phyloP scores from a whole-genome alignment of 176 grass and related monocot species.

The Triticum dicoccoides region DNA sequence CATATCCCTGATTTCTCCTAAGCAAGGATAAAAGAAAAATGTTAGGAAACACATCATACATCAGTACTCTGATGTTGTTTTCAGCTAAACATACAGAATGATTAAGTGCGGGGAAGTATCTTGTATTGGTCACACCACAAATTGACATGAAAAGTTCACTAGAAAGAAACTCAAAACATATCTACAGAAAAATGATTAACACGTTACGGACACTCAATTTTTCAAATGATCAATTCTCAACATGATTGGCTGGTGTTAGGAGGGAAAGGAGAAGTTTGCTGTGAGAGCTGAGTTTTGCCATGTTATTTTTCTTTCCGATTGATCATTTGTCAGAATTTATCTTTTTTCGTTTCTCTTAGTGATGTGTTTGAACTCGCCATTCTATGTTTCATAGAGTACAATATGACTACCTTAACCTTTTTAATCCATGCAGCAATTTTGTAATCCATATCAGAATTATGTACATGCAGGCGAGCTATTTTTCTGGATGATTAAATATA shows the following conservation, averaged over 20 bases:
- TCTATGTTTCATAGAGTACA: background rate
- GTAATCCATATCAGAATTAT: background rate
- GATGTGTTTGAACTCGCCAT: background rate
- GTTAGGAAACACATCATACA: constrained; percentile 18
- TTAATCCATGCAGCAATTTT: background rate
- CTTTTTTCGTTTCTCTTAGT: background rate
- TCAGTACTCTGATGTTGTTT: background rate
- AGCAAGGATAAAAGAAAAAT: background rate
- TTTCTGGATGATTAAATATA: background rate
- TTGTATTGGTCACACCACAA: background rate
- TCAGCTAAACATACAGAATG: background rate
- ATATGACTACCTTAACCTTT: background rate
- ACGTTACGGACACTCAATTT: background rate
- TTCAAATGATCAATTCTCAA: background rate
- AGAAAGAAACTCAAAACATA: background rate
- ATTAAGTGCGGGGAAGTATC: background rate
- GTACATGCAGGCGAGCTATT: background rate
- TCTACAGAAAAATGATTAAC: background rate
- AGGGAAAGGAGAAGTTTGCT: background rate
- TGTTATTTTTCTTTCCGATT: background rate
- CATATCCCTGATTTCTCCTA: constrained; percentile 33
- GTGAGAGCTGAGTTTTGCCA: background rate
- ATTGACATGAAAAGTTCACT: background rate
- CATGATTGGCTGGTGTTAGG: background rate
- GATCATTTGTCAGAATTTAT: background rate